phyloP scores from a whole-genome alignment of 176 grass and related monocot species.

The Cenchrus purpureus region DNA sequence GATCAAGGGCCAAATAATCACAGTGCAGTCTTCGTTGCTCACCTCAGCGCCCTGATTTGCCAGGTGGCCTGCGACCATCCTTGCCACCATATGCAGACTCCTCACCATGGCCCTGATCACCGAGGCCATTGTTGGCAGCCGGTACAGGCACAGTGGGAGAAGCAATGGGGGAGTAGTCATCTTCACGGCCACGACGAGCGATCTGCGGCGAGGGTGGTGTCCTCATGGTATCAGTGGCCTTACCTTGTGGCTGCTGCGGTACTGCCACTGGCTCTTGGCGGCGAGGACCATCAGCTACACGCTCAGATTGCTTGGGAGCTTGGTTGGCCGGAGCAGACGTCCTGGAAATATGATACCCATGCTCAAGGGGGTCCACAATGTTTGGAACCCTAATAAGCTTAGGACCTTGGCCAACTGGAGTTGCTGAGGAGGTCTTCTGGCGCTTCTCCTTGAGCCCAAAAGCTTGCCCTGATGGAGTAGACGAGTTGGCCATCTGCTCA shows the following conservation, averaged over 20 bases:
- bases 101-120: background rate
- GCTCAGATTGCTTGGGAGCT: background rate
- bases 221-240: background rate
- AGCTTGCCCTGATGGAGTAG: no score
- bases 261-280: background rate
- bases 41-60: background rate
- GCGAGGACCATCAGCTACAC: background rate
- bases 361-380: background rate
- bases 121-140: background rate
- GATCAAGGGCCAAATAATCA: background rate
- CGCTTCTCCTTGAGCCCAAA: no score
- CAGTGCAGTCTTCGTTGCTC: background rate
- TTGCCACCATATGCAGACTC: background rate
- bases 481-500: background rate
- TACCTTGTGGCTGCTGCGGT: background rate
- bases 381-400: background rate
- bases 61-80: background rate
- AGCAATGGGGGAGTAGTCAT: background rate
- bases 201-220: background rate
- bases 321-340: background rate
- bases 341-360: background rate
- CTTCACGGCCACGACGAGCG: background rate
- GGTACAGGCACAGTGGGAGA: background rate
- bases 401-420: background rate
- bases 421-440: background rate